These are phyloP conservation scores for Phyllosticta paracitricarpa DNA, from an alignment of 2,329 filamentous ascomycete genomes.

Conservation along the genomic window DNA sequence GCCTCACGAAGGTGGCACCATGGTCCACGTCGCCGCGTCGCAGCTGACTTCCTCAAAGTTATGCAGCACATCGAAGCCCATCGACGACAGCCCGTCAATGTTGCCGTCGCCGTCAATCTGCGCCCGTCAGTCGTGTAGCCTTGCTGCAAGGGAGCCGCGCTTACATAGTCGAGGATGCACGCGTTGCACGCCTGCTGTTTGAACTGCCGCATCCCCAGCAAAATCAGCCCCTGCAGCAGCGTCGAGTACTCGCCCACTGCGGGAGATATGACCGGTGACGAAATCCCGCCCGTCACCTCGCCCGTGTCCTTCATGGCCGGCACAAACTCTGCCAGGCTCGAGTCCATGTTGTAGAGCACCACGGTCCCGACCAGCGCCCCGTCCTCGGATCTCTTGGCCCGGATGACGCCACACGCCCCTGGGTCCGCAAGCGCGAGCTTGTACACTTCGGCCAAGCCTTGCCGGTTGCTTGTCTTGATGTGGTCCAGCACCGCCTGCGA, in stretches of 20 bases:
- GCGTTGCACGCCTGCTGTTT: conserved; percentile 66
- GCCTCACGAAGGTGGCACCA: conserved; percentile 37
- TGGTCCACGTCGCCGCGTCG: conserved; percentile 52
- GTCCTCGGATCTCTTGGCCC: conserved; percentile 62
- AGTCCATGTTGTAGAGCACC: conserved; percentile 64
- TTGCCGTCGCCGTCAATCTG: conserved; percentile 63
- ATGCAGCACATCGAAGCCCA: conserved; percentile 73
- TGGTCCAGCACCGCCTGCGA: conserved; percentile 64
- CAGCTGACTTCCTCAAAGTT: conserved; percentile 73
- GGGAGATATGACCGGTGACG: conserved; percentile 66
- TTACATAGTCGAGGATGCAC: conserved; percentile 71
- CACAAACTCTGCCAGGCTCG: conserved; percentile 57
- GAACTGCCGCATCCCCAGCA: conserved; percentile 74
- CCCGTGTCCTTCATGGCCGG: conserved; percentile 54
- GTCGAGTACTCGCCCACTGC: conserved; percentile 58
- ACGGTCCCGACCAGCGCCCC: conserved; percentile 66
- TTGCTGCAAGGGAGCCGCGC: conserved; percentile 24
- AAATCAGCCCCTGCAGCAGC: conserved; percentile 66
- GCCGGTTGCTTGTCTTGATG: conserved; percentile 62
- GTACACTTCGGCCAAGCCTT: conserved; percentile 73
- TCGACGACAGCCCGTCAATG: conserved; percentile 61
- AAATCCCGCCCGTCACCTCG: conserved; percentile 61
- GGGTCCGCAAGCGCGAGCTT: conserved; percentile 61
- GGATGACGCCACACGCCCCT: conserved; percentile 68
- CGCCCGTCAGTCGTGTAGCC: conserved; percentile 17